Evolutionary conservation across 495 filamentous ascomycete genomes (phyloP), one percentile per base, ranked within the genome.

Genomic region (Aspergillus saccharolyticus): DNA sequence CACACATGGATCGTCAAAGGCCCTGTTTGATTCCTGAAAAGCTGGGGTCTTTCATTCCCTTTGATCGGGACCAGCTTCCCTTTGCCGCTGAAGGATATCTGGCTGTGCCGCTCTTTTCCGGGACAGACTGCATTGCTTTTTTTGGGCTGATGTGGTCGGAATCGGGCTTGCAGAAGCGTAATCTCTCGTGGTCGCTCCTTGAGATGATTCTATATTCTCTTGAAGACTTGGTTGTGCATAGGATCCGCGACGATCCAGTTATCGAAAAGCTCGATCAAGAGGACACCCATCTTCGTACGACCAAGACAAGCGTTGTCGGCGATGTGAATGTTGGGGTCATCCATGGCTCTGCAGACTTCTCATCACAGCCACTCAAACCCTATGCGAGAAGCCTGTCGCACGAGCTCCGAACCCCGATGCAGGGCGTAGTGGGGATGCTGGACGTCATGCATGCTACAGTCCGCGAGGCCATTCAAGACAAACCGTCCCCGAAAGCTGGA

Each of bases 401-500:
- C 61, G 89, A 92, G 68, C 71, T 92, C 17, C 78, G 89, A 55
- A 92, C 89, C 10, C 89, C 89, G 1, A 92, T 92, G 89, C 89
- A 92, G 67, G 89, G 89, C 17, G 86, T 92, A 39, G 87, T 92
- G 6, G 89, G 89, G 5, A 91, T 91, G 88, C 73, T 92, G 25
- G 89, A 92, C 74, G 85, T 92, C 47, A 91, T 92, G 88, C 85
- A 90, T 65, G 85, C 87, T 10, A 90, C 85, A 2, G 85, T 91
- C 8, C 75, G 87, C 30, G 88, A 92, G 63, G 85, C 85, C 5
- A 80, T 85, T 24, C 81, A 83, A 57, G 74, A 70, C 42, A 78
- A 81, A 63, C 73, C 72, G 5, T 78, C 81, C 48, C 62, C 78
- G 15, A 73, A 73, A 45, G 70, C 82, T 5, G 74, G 78, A 18